Conservation (phyloP, 2,329 filamentous ascomycete genomes). For the Fusarium setosum region DNA sequence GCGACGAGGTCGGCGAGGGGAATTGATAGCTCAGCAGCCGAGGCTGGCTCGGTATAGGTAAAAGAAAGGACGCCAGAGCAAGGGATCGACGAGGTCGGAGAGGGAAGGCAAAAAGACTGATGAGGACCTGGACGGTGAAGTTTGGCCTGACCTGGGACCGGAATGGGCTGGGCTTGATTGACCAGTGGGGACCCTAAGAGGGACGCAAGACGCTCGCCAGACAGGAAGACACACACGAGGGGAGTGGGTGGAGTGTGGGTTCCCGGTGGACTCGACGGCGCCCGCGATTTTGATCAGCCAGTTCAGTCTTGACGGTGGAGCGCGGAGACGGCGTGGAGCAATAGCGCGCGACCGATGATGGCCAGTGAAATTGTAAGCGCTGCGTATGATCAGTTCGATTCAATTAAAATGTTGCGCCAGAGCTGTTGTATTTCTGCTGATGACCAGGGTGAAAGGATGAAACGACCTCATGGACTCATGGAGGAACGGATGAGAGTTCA, state of each 20-base stretch:
- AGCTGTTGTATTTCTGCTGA: not conserved
- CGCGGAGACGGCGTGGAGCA: not conserved
- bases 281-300: constrained; percentile 26
- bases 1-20: constrained; percentile 4
- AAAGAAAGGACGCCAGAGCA: constrained; percentile 28
- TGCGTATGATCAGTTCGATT: not conserved
- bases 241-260: constrained; percentile 25
- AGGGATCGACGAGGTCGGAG: constrained; percentile 16
- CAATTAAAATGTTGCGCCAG: not conserved
- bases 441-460: constrained; percentile 5
- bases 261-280: constrained; percentile 2
- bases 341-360: not conserved
- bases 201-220: constrained; percentile 8
- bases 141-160: constrained; percentile 42
- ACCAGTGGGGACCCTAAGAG: constrained; percentile 20
- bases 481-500: constrained; percentile 10
- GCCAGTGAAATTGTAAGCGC: not conserved
- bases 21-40: constrained; percentile 35
- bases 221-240: constrained; percentile 2
- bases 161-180: constrained; percentile 38
- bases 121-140: constrained; percentile 41
- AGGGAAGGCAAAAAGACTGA: constrained; percentile 36
- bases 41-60: constrained; percentile 18
- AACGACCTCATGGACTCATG: not conserved
- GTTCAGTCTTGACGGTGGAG: constrained; percentile 4